Evolutionary conservation across 495 filamentous ascomycete species (phyloP).

Genomic region (Hyaloscypha finlandica): DNA sequence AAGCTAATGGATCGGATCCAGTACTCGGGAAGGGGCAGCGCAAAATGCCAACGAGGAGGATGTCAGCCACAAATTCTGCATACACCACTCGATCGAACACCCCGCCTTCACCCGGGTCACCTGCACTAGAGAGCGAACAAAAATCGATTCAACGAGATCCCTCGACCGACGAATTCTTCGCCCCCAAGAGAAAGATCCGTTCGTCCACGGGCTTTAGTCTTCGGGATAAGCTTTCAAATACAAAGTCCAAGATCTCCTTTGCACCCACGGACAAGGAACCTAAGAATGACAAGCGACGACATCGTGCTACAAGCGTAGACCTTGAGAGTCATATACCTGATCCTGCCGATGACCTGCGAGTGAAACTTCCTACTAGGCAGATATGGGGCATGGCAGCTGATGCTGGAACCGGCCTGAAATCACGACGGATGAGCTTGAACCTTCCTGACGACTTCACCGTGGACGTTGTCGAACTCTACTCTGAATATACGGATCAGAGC

Average conservation of each 20-base stretch:
- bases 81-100: slow-evolving; percentile 53
- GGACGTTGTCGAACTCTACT: slow-evolving; percentile 59
- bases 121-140: slow-evolving; percentile 37
- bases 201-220: slow-evolving; percentile 50
- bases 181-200: slow-evolving; percentile 44
- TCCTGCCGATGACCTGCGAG: slow-evolving; percentile 5
- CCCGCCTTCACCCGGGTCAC: slow-evolving; percentile 52
- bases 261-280: slow-evolving; percentile 33
- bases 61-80: slow-evolving; percentile 47
- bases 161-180: slow-evolving; percentile 40
- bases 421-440: slow-evolving; percentile 61
- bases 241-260: slow-evolving; percentile 34
- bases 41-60: slow-evolving; percentile 21
- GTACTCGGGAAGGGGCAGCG: slow-evolving; percentile 34
- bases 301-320: slow-evolving; percentile 33
- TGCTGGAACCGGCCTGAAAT: slow-evolving; percentile 65
- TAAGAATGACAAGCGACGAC: slow-evolving; percentile 5
- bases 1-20: slow-evolving; percentile 42
- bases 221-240: slow-evolving; percentile 37
- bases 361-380: slow-evolving; percentile 21
- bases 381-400: slow-evolving; percentile 57
- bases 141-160: slow-evolving; percentile 40
- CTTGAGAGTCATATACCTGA: slow-evolving; percentile 17
- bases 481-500: slow-evolving; percentile 61
- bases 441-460: slow-evolving; percentile 66